Evolutionary conservation across 176 grass and related monocot genomes (phyloP).

Genomic region (Raddia distichophylla): DNA sequence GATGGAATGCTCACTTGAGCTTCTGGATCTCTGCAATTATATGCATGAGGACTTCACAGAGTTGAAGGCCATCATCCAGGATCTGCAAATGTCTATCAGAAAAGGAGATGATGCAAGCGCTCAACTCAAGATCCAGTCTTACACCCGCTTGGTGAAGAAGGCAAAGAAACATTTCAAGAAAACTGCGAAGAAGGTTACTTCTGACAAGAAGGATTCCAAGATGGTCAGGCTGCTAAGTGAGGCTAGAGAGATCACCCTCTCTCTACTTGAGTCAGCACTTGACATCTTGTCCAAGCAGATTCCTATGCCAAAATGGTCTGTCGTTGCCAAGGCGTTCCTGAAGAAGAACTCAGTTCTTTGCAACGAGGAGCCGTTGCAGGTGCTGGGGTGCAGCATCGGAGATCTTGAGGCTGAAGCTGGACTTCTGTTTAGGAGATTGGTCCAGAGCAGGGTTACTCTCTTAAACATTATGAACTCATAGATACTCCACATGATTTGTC

Average conservation of each 20-base stretch:
- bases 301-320: constrained; percentile 39
- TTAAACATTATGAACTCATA: constrained; percentile 51
- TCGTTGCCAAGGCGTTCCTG: constrained; percentile 46
- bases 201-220: constrained; percentile 33
- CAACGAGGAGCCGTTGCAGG: constrained; percentile 43
- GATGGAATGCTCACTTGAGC: constrained; percentile 47
- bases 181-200: constrained; percentile 40
- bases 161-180: constrained; percentile 69
- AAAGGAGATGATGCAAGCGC: constrained; percentile 44
- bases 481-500: constrained; percentile 17
- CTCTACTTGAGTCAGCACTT: constrained; percentile 50
- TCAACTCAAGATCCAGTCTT: constrained; percentile 50
- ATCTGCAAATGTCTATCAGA: constrained; percentile 46
- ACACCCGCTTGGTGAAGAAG: constrained; percentile 52
- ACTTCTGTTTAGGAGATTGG: constrained; percentile 59
- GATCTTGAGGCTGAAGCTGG: constrained; percentile 53
- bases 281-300: constrained; percentile 46
- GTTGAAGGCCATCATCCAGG: constrained; percentile 56
- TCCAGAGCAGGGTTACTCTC: constrained; percentile 59
- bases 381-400: constrained; percentile 34
- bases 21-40: constrained; percentile 56
- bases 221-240: constrained; percentile 38
- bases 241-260: constrained; percentile 57
- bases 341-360: constrained; percentile 42
- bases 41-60: constrained; percentile 44